Evolutionary conservation across 148 eudicot species (phyloP), one percentile per base, ranked within the genome.

Genomic region (Vaccinium corymbosum): DNA sequence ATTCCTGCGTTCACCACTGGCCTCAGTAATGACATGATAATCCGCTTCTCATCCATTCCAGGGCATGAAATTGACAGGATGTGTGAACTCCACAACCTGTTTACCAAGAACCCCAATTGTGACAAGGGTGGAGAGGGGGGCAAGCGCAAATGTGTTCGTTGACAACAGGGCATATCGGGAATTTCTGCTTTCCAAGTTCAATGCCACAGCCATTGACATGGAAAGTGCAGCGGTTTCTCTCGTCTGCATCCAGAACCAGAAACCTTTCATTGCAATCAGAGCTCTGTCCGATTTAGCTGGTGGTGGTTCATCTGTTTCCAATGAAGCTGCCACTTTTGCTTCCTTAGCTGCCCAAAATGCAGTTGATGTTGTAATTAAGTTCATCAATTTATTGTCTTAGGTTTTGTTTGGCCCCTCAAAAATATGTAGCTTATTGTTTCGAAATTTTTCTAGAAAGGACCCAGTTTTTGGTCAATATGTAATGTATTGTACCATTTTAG

Each of bases 251-350:
- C 97, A 92, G 79, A 93, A 92, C 71, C 78, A 83, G 64, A 86
- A 32, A 7, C 93, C 93, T 38, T 91, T 90, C 68, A 85, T 93
- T 20, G 80, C 87, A 2, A 79, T 93, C 62, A 84, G 93, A 50
- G 90, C 94, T 49, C 89, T 93, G 53, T 93, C 94, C 27, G 93
- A 93, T 84, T 79, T 92, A 59, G 97, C 97, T 14, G 94, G 94
- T 62, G 94, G 97, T 15, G 93, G 93, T 82, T 88, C 91, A 9
- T 79, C 89, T 11, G 29, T 80, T 8, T 90, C 94, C 61, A 93
- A 90, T 57, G 96, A 93, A 83, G 94, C 94, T n/a, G 87, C 78
- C 78, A 80, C 57, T 15, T 91, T 92, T 80, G 73, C 86, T 6
- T 82, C 94, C 2, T 82, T 93, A 71, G 96, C 96, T 20, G 89